Evolutionary conservation across 1,284 basidiomycete species (phyloP).

Genomic region (Trichosporon inkin): DNA sequence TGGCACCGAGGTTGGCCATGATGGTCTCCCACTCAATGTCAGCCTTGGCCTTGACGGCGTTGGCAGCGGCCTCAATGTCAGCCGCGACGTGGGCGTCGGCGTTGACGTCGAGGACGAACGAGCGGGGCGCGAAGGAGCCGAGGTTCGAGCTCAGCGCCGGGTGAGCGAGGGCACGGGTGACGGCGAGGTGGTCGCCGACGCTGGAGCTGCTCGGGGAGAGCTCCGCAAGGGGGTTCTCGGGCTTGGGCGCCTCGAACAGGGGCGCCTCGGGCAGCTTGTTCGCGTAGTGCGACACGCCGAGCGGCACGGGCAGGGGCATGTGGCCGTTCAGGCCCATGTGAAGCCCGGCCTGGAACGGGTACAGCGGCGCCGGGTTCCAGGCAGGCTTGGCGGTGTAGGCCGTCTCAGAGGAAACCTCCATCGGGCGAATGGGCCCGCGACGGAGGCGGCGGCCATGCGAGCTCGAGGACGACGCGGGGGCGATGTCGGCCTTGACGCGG

Average conservation of each 20-base stretch:
- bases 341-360: constrained; percentile 24
- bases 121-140: constrained; percentile 1
- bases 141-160: constrained; percentile 12
- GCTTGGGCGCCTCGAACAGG: constrained; percentile 17
- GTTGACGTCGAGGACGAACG: constrained; percentile 17
- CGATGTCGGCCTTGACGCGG: constrained; percentile 9
- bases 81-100: constrained; percentile 15
- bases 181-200: constrained; percentile 20
- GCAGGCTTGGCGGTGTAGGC: neutral
- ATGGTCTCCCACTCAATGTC: constrained; percentile 15
- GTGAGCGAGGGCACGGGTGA: constrained; percentile 20
- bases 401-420: constrained; percentile 20
- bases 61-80: constrained; percentile 14
- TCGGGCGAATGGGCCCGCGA: constrained; percentile 15
- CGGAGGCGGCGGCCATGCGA: constrained; percentile 22
- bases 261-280: neutral
- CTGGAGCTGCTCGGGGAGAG: constrained; percentile 5
- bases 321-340: constrained; percentile 35
- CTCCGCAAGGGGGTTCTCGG: constrained; percentile 11
- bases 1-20: constrained; percentile 7
- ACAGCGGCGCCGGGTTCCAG: constrained; percentile 13
- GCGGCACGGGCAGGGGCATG: constrained; percentile 35
- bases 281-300: constrained; percentile 26
- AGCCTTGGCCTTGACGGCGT: constrained; percentile 6
- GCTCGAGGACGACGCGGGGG: neutral